Conservation (phyloP, 495 filamentous ascomycete genomes). For the Acidomyces sp. region DNA sequence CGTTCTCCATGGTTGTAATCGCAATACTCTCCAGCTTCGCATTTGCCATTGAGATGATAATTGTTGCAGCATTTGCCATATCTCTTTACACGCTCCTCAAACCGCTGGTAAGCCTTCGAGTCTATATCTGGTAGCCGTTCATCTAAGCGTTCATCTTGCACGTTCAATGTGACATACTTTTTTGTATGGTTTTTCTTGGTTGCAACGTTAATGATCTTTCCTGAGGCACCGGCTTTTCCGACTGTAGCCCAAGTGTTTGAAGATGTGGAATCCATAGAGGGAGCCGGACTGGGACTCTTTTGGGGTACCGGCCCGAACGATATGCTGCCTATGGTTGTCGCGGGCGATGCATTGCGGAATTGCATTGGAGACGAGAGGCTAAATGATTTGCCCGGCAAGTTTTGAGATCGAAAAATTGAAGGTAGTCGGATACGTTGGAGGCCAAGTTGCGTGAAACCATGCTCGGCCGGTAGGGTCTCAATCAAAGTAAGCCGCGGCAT, state of each 20-base stretch:
- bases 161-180: slow-evolving; percentile 24
- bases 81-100: slow-evolving; percentile 20
- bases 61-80: slow-evolving; percentile 27
- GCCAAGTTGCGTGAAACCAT: slow-evolving; percentile 24
- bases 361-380: background rate
- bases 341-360: background rate
- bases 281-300: slow-evolving; percentile 11
- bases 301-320: background rate
- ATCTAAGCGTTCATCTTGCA: slow-evolving; percentile 25
- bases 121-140: slow-evolving; percentile 19
- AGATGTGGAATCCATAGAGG: slow-evolving; percentile 7
- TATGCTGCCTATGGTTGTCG: background rate
- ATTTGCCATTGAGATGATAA: slow-evolving; percentile 28
- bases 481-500: slow-evolving; percentile 25
- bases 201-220: slow-evolving; percentile 25
- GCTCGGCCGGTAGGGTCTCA: slow-evolving; percentile 21
- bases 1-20: slow-evolving; percentile 25
- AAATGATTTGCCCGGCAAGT: slow-evolving; percentile 11
- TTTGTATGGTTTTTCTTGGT: slow-evolving; percentile 16
- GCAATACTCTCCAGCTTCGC: slow-evolving; percentile 22
- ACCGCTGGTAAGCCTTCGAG: slow-evolving; percentile 14
- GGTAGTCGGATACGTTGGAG: slow-evolving; percentile 21
- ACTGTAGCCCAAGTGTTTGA: slow-evolving; percentile 24
- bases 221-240: slow-evolving; percentile 19
- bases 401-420: slow-evolving; percentile 19